Conservation (phyloP, 2,329 filamentous ascomycete genomes). For the Cladosporium sp. region DNA sequence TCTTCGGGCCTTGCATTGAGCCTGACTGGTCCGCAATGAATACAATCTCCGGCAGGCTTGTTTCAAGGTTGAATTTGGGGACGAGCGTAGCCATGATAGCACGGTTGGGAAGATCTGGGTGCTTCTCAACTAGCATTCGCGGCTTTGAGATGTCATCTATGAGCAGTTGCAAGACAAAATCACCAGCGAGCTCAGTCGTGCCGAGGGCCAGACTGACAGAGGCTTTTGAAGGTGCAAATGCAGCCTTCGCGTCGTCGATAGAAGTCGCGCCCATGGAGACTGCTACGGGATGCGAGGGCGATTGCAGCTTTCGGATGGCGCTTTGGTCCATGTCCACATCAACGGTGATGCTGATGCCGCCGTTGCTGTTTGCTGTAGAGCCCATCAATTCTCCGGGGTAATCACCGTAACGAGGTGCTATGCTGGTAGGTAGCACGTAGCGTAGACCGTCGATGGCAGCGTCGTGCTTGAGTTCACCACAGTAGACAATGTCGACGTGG, state of each 20-base stretch:
- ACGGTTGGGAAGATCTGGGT: constrained; percentile 56
- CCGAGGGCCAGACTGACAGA: constrained; percentile 57
- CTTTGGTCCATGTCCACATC: constrained; percentile 57
- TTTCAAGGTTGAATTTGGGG: constrained; percentile 62
- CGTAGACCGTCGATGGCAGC: constrained; percentile 63
- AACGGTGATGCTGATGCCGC: constrained; percentile 52
- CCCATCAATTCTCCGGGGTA: constrained; percentile 37
- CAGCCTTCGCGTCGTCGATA: constrained; percentile 34
- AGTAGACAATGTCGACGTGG: constrained; percentile 59
- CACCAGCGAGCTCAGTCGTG: constrained; percentile 53
- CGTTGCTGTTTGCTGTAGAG: constrained; percentile 23
- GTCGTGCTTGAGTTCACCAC: constrained; percentile 70
- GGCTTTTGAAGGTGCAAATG: constrained; percentile 55
- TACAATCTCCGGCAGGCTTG: constrained; percentile 59
- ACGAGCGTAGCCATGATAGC: constrained; percentile 69
- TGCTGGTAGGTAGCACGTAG: constrained; percentile 63
- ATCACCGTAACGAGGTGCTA: constrained; percentile 63
- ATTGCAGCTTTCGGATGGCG: constrained; percentile 59
- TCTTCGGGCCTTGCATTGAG: constrained; percentile 55
- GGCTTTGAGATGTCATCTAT: constrained; percentile 59
- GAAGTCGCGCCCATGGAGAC: constrained; percentile 61
- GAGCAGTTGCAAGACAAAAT: constrained; percentile 64
- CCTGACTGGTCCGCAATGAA: constrained; percentile 71
- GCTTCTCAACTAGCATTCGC: constrained; percentile 61
- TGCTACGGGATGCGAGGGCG: constrained; percentile 64